These are phyloP conservation scores for Backusella luteola DNA, from an alignment of 192 early-diverging fungal genomes.

Conservation along the genomic window DNA sequence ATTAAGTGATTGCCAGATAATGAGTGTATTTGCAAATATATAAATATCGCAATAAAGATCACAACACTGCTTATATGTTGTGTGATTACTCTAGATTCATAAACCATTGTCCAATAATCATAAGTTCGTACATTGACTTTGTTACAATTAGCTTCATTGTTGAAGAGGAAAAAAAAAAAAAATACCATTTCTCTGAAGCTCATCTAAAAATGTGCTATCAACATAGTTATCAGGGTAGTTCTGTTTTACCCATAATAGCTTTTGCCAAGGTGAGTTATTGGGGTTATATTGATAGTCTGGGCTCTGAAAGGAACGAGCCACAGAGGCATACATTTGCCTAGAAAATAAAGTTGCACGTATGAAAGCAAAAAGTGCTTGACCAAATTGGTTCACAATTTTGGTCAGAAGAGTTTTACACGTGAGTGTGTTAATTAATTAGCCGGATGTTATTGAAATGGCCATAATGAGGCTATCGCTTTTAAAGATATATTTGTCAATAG, in stretches of 20 bases:
- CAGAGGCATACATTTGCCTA: slow-evolving; percentile 4
- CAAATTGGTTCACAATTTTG: slow-evolving; percentile 42
- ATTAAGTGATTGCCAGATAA: slow-evolving; percentile 61
- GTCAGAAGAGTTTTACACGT: too few species aligned
- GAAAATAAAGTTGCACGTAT: slow-evolving; percentile 46
- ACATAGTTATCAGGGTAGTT: slow-evolving; percentile 92
- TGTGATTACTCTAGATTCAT: slow-evolving; percentile 72
- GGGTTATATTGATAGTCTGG: slow-evolving; percentile 23
- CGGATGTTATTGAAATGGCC: too few species aligned
- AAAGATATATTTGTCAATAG: too few species aligned
- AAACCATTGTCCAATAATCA: slow-evolving; percentile 78
- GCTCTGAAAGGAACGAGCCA: slow-evolving; percentile 10
- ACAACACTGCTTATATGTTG: slow-evolving; percentile 86
- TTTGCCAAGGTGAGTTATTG: slow-evolving; percentile 62
- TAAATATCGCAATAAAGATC: slow-evolving; percentile 89
- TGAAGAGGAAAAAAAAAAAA: not conserved
- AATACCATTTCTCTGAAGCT: slow-evolving; percentile 85
- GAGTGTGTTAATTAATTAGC: too few species aligned
- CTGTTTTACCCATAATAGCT: slow-evolving; percentile 84
- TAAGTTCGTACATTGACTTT: slow-evolving; percentile 80
- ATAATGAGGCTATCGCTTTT: too few species aligned
- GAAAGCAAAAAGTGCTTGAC: slow-evolving; percentile 62
- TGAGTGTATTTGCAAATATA: slow-evolving; percentile 59
- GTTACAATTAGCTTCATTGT: slow-evolving; percentile 3
- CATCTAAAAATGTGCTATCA: slow-evolving; percentile 82